Evolutionary conservation across 2,329 filamentous ascomycete genomes (phyloP), one percentile per base, ranked within the genome.

Genomic region (Monosporascus sp.): DNA sequence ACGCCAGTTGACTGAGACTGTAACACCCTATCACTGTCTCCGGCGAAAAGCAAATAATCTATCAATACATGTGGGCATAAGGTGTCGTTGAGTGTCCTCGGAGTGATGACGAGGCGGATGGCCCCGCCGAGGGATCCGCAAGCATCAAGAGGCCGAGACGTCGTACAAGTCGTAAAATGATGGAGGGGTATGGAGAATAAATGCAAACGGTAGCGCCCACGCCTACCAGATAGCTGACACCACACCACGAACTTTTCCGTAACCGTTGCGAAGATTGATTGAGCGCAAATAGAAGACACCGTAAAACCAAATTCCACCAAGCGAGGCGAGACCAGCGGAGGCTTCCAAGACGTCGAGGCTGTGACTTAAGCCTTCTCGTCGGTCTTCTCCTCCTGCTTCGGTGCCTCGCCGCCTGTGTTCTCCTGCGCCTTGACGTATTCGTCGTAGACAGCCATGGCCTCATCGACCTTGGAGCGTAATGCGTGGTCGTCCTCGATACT

Each of bases 401-500:
- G 62, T 49, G 56, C 57, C 48, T 72, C 73, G 37, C 59, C 69
- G 38, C 69, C 70, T 2, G 62, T 57, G 25, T 50, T 61, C 50
- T 69, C 68, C 71, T 94, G 90, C 69, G 83, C 85, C 86, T 97
- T 97, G 77, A 97, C 87, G 74, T 99, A 99, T 75, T 99, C 94
- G 69, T 99, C 91, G 73, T 97, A 99, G 66, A 99, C 94, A 64
- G 84, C 89, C 70, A 99, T 88, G 62, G 94, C 94, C 79, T 99
- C 94, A 57, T 96, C 90, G 56, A 99, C 94, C 87, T 99, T 99
- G 73, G 87, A 84, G 71, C 90, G 89, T 55, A 99, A 87, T 70
- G 92, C 89, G 64, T 78, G 77, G 48, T 97, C 91, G 68, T 97
- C 91, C 70, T 93, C 89, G 62, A 96, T 90, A 60, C 92, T 96